Base-by-base conservation (phyloP, 148 eudicot genomes). In the Vaccinium corymbosum region DNA sequence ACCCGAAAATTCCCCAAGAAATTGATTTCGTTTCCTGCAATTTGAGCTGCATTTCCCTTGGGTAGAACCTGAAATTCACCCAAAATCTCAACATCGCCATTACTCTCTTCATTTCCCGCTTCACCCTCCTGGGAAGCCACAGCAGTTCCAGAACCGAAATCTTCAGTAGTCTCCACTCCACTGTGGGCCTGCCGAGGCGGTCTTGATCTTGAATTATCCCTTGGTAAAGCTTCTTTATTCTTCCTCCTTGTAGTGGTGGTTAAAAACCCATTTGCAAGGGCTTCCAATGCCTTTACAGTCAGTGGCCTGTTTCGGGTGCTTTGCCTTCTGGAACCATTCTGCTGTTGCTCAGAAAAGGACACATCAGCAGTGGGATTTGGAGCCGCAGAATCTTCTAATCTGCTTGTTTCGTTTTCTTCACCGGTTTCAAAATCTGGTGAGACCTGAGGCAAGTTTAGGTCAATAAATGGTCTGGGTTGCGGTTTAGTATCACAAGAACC, bases 221-320 rank as follows among this genome's bases (percentile, higher is more conserved):
- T 50, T 42, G 78, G 32, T 14, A 56, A 48, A 10, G 22, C 49
- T 46, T 82, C 78, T 80, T 79, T 78, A 29, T 50, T 77, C 84
- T 83, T 91, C 55, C 84, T n/a, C 82, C 61, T 83, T 80, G 85
- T 38, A 27, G 66, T 86, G 32, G 72, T 80, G 4, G 88, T 86
- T 42, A 89, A 53, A 68, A 71, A 85, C 17, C 93, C 93, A 83
- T 80, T 76, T 76, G 88, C 93, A 14, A 91, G 56, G 81, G 91
- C 90, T 82, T 91, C 91, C 49, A 91, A 86, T 50, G 86, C 89
- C 81, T 66, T 83, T 22, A 85, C 51, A 0, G 93, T 89, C 48
- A 85, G 91, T 7, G 88, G 89, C 74, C 90, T 82, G 76, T 79
- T 83, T 82, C 93, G 85, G 17, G 88, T 89, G 84, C 93, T 84